These are phyloP conservation scores for Cryphonectria nitschkei DNA, from an alignment of 2,329 filamentous ascomycete species.

Conservation along the genomic window DNA sequence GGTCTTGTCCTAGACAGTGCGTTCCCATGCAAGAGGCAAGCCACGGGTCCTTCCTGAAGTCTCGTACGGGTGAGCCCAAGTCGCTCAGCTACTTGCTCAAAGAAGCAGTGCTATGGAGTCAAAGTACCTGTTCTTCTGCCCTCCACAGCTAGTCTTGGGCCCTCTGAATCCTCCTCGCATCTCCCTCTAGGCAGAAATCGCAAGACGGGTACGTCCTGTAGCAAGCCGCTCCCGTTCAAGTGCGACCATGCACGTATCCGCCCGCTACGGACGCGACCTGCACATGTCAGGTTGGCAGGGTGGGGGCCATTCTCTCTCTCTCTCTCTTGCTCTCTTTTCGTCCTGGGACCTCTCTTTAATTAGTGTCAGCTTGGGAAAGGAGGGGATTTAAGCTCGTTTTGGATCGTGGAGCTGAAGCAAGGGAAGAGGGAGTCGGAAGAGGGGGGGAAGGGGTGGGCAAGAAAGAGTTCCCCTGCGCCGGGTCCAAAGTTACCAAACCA, in stretches of 20 bases:
- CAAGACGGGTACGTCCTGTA: conserved; percentile 11
- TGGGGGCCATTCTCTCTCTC: background rate
- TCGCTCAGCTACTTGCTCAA: background rate
- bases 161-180: too few relatives aligned
- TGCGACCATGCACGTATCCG: background rate
- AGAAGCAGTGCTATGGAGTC: background rate
- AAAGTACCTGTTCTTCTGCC: background rate
- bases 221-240: conserved; percentile 11
- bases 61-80: background rate
- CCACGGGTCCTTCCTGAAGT: background rate
- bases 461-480: background rate
- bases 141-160: too few relatives aligned
- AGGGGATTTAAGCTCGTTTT: background rate
- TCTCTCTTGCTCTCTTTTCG: background rate
- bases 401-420: background rate
- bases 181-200: background rate
- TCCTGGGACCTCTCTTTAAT: background rate
- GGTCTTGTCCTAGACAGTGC: conserved; percentile 3
- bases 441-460: background rate
- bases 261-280: background rate
- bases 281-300: background rate
- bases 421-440: background rate
- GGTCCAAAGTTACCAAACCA: background rate
- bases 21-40: conserved; percentile 15
- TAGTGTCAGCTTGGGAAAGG: background rate